Conservation (phyloP, 345 rosid genomes). For the Zanthoxylum bungeanum region DNA sequence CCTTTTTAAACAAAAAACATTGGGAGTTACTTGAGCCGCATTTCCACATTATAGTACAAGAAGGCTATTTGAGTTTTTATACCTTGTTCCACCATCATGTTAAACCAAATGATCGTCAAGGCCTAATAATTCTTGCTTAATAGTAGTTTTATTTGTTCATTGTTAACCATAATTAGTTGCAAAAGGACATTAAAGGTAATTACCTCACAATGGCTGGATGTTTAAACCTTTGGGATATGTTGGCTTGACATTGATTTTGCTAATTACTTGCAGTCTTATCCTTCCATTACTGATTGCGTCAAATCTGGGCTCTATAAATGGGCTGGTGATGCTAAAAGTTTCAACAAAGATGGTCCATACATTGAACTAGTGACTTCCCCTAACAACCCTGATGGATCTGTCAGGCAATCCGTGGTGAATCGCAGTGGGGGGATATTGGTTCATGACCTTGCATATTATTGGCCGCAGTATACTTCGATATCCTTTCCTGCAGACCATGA, state of each 20-base stretch:
- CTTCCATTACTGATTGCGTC: constrained; percentile 68
- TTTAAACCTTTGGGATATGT: background rate
- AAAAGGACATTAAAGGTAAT: background rate
- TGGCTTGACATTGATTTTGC: constrained; percentile 13
- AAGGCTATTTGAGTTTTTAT: background rate
- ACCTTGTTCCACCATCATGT: background rate
- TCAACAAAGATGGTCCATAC: constrained; percentile 53
- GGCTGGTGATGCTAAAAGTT: constrained; percentile 82
- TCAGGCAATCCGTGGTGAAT: constrained; percentile 67
- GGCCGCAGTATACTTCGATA: constrained; percentile 95
- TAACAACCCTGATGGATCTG: constrained; percentile 82
- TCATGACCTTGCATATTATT: constrained; percentile 90
- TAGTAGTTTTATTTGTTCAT: background rate
- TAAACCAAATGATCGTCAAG: background rate
- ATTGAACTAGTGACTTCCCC: constrained; percentile 96
- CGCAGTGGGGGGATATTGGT: constrained; percentile 61
- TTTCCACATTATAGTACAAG: background rate
- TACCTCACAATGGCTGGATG: background rate
- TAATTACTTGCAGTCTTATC: constrained; percentile 63
- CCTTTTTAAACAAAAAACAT: too few species aligned
- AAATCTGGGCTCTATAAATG: constrained; percentile 72
- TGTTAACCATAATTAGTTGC: background rate
- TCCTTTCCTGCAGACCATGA: constrained; percentile 64
- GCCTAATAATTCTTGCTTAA: background rate
- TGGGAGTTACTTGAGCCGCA: background rate